These are phyloP conservation scores for Didymella sp. DNA, from an alignment of 2,329 filamentous ascomycete genomes.

Conservation along the genomic window DNA sequence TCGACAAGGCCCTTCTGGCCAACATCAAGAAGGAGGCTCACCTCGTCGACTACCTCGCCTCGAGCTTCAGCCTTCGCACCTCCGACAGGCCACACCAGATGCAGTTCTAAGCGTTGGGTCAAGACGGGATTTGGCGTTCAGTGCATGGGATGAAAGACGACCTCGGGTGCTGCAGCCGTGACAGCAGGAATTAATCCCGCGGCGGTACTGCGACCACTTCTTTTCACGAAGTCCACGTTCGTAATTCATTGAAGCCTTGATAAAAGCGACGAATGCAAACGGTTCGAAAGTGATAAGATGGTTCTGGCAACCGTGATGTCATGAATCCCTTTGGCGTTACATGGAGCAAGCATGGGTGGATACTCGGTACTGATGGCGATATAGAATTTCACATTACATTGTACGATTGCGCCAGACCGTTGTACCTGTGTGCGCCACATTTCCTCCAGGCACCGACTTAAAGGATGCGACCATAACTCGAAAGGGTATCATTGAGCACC, in stretches of 20 bases:
- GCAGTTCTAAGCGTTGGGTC: constrained; percentile 77
- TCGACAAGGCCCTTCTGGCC: constrained; percentile 95
- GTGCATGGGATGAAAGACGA: constrained; percentile 52
- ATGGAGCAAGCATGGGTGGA: constrained; percentile 32
- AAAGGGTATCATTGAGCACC: constrained; percentile 16
- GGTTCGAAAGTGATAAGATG: constrained; percentile 49
- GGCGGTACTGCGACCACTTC: constrained; percentile 46
- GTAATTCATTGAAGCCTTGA: constrained; percentile 52
- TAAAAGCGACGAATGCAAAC: constrained; percentile 53
- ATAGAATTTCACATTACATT: constrained; percentile 38
- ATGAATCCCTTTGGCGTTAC: constrained; percentile 33
- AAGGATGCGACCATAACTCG: constrained; percentile 11
- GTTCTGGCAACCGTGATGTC: constrained; percentile 46
- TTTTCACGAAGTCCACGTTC: constrained; percentile 51
- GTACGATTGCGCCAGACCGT: constrained; percentile 26
- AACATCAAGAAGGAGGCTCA: constrained; percentile 98
- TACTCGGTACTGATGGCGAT: constrained; percentile 39
- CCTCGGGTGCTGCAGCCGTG: constrained; percentile 51
- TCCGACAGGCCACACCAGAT: constrained; percentile 99
- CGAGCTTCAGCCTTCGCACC: constrained; percentile 98
- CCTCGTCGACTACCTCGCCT: constrained; percentile 91
- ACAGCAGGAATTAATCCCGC: constrained; percentile 47
- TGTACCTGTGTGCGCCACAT: constrained; percentile 22
- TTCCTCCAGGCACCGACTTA: not conserved
- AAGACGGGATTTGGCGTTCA: constrained; percentile 49